These are phyloP conservation scores for Globisporangium camurandrum DNA, from an alignment of 352 stramenopile genomes.

Conservation along the genomic window DNA sequence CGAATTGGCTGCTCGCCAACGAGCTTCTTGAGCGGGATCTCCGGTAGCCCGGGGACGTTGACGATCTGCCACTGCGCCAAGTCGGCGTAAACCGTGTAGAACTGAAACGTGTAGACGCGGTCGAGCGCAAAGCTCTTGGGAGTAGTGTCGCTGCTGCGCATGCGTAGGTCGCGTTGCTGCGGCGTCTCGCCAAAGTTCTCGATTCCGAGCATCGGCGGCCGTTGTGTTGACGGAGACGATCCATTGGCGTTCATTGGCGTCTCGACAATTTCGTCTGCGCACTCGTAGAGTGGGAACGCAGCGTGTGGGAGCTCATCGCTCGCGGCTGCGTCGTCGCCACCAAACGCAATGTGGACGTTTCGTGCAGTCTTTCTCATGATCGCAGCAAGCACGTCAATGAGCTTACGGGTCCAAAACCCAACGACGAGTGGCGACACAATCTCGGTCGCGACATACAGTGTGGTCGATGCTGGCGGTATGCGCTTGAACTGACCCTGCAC, in stretches of 20 bases:
- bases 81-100: conserved; percentile 38
- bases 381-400: conserved; percentile 27
- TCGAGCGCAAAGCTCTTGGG: conserved; percentile 22
- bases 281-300: conserved; percentile 47
- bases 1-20: conserved; percentile 26
- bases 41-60: conserved; percentile 28
- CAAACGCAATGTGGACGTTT: conserved; percentile 32
- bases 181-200: conserved; percentile 29
- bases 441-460: conserved; percentile 45
- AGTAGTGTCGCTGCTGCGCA: conserved; percentile 9
- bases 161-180: conserved; percentile 17
- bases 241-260: conserved; percentile 7
- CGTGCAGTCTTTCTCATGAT: conserved; percentile 29
- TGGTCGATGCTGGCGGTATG: conserved; percentile 14
- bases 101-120: conserved; percentile 54
- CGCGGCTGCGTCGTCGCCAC: conserved; percentile 7
- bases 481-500: conserved; percentile 58
- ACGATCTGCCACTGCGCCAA: conserved; percentile 40
- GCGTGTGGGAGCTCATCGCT: conserved; percentile 26
- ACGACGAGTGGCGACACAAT: conserved; percentile 23
- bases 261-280: conserved; percentile 37
- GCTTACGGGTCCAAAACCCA: conserved; percentile 25
- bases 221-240: not conserved
- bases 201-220: conserved; percentile 19
- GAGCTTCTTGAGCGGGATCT: conserved; percentile 34